Base-by-base conservation (phyloP, 108 stramenopile species). In the Fistulifera solaris region DNA sequence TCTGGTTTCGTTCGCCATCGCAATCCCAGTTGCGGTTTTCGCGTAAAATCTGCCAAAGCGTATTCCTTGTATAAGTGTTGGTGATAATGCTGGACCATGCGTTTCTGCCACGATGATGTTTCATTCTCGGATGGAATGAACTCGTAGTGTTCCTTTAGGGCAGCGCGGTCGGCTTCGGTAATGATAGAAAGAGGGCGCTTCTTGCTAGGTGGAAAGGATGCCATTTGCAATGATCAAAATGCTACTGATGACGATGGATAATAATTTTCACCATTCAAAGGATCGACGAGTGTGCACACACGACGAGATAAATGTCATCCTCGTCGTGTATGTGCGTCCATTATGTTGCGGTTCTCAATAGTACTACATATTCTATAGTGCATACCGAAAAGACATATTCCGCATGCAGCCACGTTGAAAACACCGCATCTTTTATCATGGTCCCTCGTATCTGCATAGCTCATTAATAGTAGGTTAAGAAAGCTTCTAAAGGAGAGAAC, bases 1-100 rank as follows among this genome's bases (percentile, higher is more conserved):
- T 93, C 90, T 15, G 51, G 31, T 54, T 72, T 60, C 0, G 84
- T 86, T 45, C 90, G 63, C 86, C 90, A 93, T 16, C 86, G 70
- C 43, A 93, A 53, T 23, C 90, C 90, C 2, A 85, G 43, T 53
- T 62, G 53, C 17, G 72, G 65, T 21, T 68, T 63, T 15, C 55
- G 63, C 21, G 52, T 58, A 5, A 70, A 62, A 67, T 87, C 91
- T 5, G 81, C 84, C 55, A 88, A 53, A 14, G 83, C 87, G 59
- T 64, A 89, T 57, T 88, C 84, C 50, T 82, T 85, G 76, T 81
- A 85, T 4, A 93, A 52, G 58, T 80, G 72, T 12, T 67, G 62
- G 40, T 93, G 77, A 48, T 89, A 93, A 10, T 62, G 52, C 46
- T 67, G 41, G 0, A 86, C 91, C 91, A 89, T 93, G 27, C 87